Evolutionary conservation across 2,329 filamentous ascomycete species (phyloP), one percentile per base, ranked within the genome.

Genomic region (Alternaria gaisen): DNA sequence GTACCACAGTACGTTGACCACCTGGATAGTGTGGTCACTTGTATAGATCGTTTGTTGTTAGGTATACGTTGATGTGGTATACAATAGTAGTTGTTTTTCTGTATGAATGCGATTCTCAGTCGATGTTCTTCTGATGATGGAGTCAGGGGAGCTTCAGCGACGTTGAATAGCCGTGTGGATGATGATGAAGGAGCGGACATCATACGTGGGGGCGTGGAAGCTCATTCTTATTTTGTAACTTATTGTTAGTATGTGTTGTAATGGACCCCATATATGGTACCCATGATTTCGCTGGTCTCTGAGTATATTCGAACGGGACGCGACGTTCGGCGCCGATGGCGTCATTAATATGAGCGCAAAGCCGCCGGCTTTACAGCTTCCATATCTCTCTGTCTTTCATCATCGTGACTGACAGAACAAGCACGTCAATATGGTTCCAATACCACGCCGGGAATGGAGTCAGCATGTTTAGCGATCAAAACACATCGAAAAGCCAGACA

Each of bases 181-280:
- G 14, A n/a, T 5, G 7, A 24, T 28, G 16, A 16, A 20, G 34
- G 18, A 20, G 34, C 9, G 2, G 34, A 46, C 10, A 14, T 30
- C 30, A 32, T 42, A 14, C 14, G 22, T 18, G 38, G 38, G 24
- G 38, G 20, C 20, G 40, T 56, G n/a, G 44, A 6, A 51, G 30
- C 28, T 48, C 28, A 44, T 60, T 18, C n/a, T 32, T 44, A 44
- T 44, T 10, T 18, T 50, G 22, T 51, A 24, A 20, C 11, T 12
- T 55, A 55, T 55, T 47, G n/a, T 42, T 55, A 52, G 34, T 36
- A 10, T n/a, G 41, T 47, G 40, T 20, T 47, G 9, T 30, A 40
- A 18, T 47, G 1, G 32, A 47, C 16, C 24, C 10, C 14, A 16
- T 24, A 43, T 9, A 30, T 11, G 14, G 16, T 8, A 16, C n/a